These are phyloP conservation scores for Saccharomycopsis fodiens DNA, from an alignment of 805 yeast genomes.

Conservation along the genomic window DNA sequence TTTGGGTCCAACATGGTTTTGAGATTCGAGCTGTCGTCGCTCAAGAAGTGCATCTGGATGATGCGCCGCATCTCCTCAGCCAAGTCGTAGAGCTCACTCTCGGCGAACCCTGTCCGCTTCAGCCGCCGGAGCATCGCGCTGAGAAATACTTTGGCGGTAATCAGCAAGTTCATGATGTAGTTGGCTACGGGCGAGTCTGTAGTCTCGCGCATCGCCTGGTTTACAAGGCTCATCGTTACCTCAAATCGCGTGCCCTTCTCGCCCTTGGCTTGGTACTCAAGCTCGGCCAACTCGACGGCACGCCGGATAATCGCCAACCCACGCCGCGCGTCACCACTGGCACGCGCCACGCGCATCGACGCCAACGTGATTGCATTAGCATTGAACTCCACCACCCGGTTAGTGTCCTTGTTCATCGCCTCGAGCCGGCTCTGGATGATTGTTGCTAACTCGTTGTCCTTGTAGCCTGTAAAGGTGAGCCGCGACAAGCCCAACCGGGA, in stretches of 20 bases:
- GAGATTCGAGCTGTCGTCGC: conserved; percentile 8
- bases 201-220: conserved; percentile 73
- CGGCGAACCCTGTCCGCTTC: conserved; percentile 63
- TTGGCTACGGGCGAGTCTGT: conserved; percentile 63
- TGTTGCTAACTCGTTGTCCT: conserved; percentile 63
- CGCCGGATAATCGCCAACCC: conserved; percentile 82
- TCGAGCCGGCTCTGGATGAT: conserved; percentile 71
- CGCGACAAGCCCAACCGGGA: conserved; percentile 86
- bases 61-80: conserved; percentile 66
- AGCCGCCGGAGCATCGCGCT: conserved; percentile 57
- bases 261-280: conserved; percentile 35
- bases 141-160: conserved; percentile 65
- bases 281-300: conserved; percentile 83
- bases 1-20: conserved; percentile 3
- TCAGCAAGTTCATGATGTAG: conserved; percentile 52
- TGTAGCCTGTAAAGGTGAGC: conserved; percentile 83
- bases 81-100: conserved; percentile 65
- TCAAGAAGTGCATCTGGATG: conserved; percentile 32
- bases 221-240: conserved; percentile 68
- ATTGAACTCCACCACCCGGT: conserved; percentile 38
- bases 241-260: conserved; percentile 5
- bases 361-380: conserved; percentile 86
- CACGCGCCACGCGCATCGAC: conserved; percentile 89
- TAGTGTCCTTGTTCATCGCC: conserved; percentile 31
- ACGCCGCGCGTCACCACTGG: conserved; percentile 94